Conservation (phyloP, 345 rosid species). For the Euphorbia lathyris region DNA sequence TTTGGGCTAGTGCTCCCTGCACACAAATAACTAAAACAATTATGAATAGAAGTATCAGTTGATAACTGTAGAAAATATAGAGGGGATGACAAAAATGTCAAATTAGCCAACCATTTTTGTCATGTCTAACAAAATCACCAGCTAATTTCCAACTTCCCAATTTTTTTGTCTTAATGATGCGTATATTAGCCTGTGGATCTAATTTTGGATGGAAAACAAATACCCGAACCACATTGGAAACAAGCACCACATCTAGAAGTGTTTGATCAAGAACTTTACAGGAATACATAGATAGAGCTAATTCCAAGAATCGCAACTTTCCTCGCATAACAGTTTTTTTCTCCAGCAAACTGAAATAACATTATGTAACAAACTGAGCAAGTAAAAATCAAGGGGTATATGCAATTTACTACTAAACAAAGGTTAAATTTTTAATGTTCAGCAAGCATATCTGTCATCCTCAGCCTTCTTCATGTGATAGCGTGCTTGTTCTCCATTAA, state of each 20-base stretch:
- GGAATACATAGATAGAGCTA: not conserved
- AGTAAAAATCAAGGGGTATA: not conserved
- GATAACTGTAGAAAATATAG: constrained; percentile 6
- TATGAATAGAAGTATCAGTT: constrained; percentile 9
- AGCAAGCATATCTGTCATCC: not conserved
- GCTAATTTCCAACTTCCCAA: not conserved
- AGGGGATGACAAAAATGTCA: not conserved
- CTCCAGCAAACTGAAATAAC: constrained; percentile 9
- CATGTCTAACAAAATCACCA: not conserved
- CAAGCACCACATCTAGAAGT: not conserved
- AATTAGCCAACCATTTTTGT: not conserved
- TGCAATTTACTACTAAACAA: not conserved
- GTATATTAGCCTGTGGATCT: constrained; percentile 3
- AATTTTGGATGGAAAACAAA: not conserved
- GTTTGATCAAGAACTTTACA: not conserved
- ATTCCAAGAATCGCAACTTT: not conserved
- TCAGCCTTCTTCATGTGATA: not conserved
- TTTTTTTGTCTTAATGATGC: not conserved
- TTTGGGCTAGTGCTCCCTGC: constrained; percentile 54
- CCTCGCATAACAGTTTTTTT: not conserved
- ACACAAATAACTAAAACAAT: constrained; percentile 16
- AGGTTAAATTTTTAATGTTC: constrained; percentile 2
- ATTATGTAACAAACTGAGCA: not conserved
- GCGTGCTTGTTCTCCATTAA: not conserved
- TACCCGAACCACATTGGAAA: not conserved